Conservation (phyloP, 2,329 filamentous ascomycete genomes). For the Nectriaceae sp. region DNA sequence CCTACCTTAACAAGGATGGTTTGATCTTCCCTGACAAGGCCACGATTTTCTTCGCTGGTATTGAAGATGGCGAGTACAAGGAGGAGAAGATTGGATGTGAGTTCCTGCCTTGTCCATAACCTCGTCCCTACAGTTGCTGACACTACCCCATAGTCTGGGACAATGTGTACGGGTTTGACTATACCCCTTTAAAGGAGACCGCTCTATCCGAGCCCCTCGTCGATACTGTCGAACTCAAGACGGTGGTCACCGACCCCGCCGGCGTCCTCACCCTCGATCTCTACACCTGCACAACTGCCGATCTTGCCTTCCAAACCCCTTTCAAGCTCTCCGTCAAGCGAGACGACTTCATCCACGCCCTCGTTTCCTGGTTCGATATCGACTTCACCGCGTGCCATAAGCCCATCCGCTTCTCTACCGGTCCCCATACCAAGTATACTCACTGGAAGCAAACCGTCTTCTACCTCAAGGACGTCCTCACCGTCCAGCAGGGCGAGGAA, state of each 20-base stretch:
- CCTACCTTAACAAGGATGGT: constrained; percentile 81
- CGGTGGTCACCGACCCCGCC: constrained; percentile 89
- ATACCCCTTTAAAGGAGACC: constrained; percentile 88
- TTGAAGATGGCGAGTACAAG: constrained; percentile 99
- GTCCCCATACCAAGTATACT: constrained; percentile 97
- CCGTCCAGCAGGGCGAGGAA: constrained; percentile 83
- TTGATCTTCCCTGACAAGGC: constrained; percentile 99
- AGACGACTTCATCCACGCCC: constrained; percentile 92
- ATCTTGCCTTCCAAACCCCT: constrained; percentile 80
- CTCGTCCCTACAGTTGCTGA: no score
- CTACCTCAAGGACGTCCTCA: constrained; percentile 91
- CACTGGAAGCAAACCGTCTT: constrained; percentile 99
- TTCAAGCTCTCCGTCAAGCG: constrained; percentile 78
- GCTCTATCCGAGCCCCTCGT: constrained; percentile 95
- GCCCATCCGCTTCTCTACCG: constrained; percentile 93
- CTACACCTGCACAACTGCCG: constrained; percentile 81
- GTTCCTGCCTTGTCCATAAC: constrained; percentile 37
- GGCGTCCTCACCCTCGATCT: constrained; percentile 86
- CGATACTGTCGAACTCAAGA: constrained; percentile 96
- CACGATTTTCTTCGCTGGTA: constrained; percentile 93
- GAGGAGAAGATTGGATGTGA: constrained; percentile 99
- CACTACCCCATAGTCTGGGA: constrained; percentile 76
- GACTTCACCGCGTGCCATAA: constrained; percentile 99
- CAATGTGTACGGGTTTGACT: constrained; percentile 98
- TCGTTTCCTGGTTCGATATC: constrained; percentile 99